Percentiles rank a stretch among this genome's conserved stretches.
These are phyloP conservation scores for Xylaria palmicola DNA, from an alignment of 495 filamentous ascomycete genomes.

Conservation along the genomic window DNA sequence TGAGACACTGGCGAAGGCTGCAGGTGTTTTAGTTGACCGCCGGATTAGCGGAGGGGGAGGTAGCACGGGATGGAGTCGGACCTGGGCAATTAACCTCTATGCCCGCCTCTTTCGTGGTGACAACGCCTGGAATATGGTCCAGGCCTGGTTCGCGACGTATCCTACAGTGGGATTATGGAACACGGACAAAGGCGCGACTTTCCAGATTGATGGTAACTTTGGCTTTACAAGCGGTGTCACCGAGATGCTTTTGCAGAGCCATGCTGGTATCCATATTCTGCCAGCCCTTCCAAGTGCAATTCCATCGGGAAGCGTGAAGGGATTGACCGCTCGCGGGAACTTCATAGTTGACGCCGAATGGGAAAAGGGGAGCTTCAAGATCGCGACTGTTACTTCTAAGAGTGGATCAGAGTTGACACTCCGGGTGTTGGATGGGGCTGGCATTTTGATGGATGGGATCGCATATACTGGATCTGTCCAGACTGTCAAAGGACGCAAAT, in stretches of 20 bases:
- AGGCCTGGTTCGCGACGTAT: conserved; percentile 38
- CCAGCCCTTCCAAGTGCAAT: conserved; percentile 44
- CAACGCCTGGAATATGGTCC: conserved; percentile 36
- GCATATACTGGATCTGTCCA: conserved; percentile 6
- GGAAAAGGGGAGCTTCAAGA: conserved; percentile 17
- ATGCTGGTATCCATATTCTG: conserved; percentile 38
- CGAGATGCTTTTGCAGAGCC: conserved; percentile 54
- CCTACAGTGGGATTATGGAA: conserved; percentile 45
- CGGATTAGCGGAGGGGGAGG: conserved; percentile 30
- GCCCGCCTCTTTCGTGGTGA: conserved; percentile 43
- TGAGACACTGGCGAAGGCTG: conserved; percentile 27
- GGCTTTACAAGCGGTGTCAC: conserved; percentile 47
- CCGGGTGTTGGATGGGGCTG: conserved; percentile 8
- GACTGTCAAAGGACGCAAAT: conserved; percentile 8
- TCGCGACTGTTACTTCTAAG: conserved; percentile 1
- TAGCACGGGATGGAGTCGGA: conserved; percentile 28
- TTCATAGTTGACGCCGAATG: conserved; percentile 44
- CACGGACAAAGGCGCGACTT: conserved; percentile 38
- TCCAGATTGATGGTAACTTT: conserved; percentile 29
- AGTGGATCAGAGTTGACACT: conserved; percentile 5
- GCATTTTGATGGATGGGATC: conserved; percentile 11
- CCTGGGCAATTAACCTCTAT: conserved; percentile 35
- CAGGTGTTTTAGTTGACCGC: conserved; percentile 26
- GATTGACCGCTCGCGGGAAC: conserved; percentile 41
- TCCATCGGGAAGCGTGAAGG: conserved; percentile 34